Base-by-base conservation (phyloP, 768 basidiomycete species). In the Ramaria sp. region DNA sequence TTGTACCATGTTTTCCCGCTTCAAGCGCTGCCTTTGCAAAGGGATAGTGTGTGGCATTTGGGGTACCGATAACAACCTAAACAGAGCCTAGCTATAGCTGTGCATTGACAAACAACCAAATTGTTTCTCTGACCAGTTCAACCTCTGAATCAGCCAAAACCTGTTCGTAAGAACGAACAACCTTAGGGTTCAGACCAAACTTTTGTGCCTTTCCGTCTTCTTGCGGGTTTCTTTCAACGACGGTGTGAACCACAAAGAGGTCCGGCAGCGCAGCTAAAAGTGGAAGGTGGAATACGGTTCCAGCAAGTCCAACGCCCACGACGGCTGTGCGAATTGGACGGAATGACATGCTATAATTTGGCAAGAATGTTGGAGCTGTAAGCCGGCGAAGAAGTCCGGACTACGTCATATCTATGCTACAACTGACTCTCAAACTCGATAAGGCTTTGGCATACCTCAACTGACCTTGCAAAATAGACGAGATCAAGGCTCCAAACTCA, bases 231-330 rank as follows among this genome's bases (percentile, higher is more conserved):
- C 88, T 76, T 65, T 88, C 82, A 56, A 89, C 71, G 47, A 90
- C 82, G n/a, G 86, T 76, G 60, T 82, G 74, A 34, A 91, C 77
- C 8, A 69, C 76, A 71, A 88, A 90, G 48, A 79, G 67, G 24
- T 84, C 71, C 0, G 87, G 83, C 18, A 85, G 72, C 2, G 85
- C 79, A 52, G 83, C 76, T 55, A 93, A 69, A 65, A 90, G 85
- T 0, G 90, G 89, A 55, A 83, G 61, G 65, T 93, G 90, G 69
- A 93, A 91, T 2, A 84, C 85, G 38, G 83, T 69, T 34, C 83
- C 83, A 18, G 82, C 75, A 57, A 90, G 78, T 38, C 88, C 89
- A 34, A 85, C 81, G 18, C 87, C 88, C 3, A 89, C 71, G 5
- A 88, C 79, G 60, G 86, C 84, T 24, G 82, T 80, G 37, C 74